Base-by-base conservation (phyloP, 1,139 yeast genomes). In the Hansenula sp. region DNA sequence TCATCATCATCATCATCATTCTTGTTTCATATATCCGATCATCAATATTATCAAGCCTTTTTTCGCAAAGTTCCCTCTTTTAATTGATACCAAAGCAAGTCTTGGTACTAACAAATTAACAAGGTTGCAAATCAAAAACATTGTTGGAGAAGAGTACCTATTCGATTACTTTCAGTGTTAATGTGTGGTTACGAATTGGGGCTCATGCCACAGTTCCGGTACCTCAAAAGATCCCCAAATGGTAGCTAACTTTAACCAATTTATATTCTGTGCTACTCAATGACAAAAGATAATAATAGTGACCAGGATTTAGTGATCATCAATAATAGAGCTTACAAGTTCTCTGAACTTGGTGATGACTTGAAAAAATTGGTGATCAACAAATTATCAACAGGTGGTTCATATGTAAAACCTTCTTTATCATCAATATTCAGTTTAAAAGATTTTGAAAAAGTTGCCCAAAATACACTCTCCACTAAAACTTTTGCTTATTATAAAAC, bases 401-500 rank as follows among this genome's bases (percentile, higher is more conserved):
- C n/a, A 18, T 21, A 29, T 22, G 3, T n/a, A 2, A 34, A 34
- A n/a, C 22, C 29, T 12, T 22, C 27, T 10, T 4, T 35, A 3
- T 47, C 52, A 16, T 27, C 25, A 51, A 73, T 84, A 45, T 79
- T 75, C 62, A 84, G 83, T 53, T 59, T 83, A 51, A 73, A 73
- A 45, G 95, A 85, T 58, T 83, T 84, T 55, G 94, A 84, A 60
- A 72, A 69, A 55, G 77, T 85, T 29, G 94, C 94, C 6, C 68
- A 82, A 41, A 73, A 75, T 44, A 71, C 78, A 33, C 64, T 85
- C 74, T 73, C 77, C 35, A 72, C 71, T 47, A 69, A 75, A 6
- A 90, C 85, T 1, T 85, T 90, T 89, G 84, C 83, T 16, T 85
- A 85, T 61, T 85, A 82, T 59, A 78, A 87, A 7, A 78, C 87